These are phyloP conservation scores for Astrothelium macrocarpum DNA, from an alignment of 495 filamentous ascomycete species.

Conservation along the genomic window DNA sequence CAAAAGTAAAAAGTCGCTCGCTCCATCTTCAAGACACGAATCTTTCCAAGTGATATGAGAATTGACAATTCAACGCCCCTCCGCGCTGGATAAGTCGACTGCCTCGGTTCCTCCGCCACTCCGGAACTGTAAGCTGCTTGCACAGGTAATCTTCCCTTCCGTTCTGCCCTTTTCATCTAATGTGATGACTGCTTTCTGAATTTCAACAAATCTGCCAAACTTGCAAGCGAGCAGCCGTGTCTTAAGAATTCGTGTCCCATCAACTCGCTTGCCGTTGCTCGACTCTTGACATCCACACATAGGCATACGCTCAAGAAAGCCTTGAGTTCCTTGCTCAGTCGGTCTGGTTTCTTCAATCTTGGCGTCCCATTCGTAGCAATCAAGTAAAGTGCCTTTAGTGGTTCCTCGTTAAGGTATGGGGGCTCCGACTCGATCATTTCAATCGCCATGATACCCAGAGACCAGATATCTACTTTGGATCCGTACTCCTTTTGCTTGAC, in stretches of 20 bases:
- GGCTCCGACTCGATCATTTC: constrained; percentile 99
- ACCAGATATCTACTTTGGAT: constrained; percentile 98
- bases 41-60: background rate
- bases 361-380: constrained; percentile 98
- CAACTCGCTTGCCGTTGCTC: constrained; percentile 82
- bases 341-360: constrained; percentile 92
- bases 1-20: background rate
- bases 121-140: background rate
- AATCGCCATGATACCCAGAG: constrained; percentile 97
- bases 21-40: background rate
- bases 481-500: constrained; percentile 99
- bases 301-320: constrained; percentile 90
- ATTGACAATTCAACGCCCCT: background rate
- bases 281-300: constrained; percentile 90
- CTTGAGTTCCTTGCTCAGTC: constrained; percentile 92
- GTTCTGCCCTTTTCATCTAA: background rate
- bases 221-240: constrained; percentile 68
- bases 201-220: constrained; percentile 73
- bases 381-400: constrained; percentile 89
- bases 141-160: background rate
- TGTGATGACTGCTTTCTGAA: constrained; percentile 46
- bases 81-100: background rate
- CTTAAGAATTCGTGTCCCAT: constrained; percentile 69
- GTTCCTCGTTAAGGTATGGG: constrained; percentile 95
- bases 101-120: background rate